Conservation (phyloP, 331 rosid genomes). For the Malus hybrid region DNA sequence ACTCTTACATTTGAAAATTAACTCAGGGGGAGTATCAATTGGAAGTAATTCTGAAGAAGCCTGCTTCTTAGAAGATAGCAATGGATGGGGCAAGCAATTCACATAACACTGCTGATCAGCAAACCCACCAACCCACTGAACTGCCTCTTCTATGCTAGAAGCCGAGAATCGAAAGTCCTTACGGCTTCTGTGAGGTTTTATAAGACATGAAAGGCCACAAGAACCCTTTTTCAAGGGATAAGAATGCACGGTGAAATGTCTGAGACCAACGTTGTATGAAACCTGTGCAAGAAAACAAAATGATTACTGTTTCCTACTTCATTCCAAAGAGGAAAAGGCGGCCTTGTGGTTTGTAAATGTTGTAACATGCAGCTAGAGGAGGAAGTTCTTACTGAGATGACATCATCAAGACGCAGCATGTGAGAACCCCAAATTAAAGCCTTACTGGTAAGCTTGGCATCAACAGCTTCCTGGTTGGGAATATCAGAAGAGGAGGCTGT, state of each 20-base stretch:
- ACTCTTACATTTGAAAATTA: constrained; percentile 89
- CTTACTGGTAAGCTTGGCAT: constrained; percentile 86
- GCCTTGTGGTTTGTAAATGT: not conserved
- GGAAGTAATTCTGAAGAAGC: constrained; percentile 86
- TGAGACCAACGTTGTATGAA: constrained; percentile 86
- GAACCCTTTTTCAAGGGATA: constrained; percentile 75
- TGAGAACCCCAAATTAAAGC: constrained; percentile 85
- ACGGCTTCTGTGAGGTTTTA: constrained; percentile 57
- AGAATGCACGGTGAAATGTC: constrained; percentile 89
- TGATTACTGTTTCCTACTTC: constrained; percentile 18
- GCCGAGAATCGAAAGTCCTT: constrained; percentile 85
- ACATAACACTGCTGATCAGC: constrained; percentile 95
- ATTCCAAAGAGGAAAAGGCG: constrained; percentile 5
- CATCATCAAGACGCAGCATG: constrained; percentile 66
- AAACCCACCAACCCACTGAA: constrained; percentile 96
- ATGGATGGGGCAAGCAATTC: constrained; percentile 95
- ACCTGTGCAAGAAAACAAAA: constrained; percentile 54
- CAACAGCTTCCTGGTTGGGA: constrained; percentile 41
- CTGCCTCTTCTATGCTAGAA: constrained; percentile 76
- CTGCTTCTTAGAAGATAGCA: constrained; percentile 89
- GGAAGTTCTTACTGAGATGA: constrained; percentile 73
- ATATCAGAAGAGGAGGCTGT: constrained; percentile 23
- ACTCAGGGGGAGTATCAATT: constrained; percentile 87
- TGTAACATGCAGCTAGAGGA: constrained; percentile 5
- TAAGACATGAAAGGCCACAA: constrained; percentile 70